A percentile compares a stretch with the other conserved stretches of the same genome.
phyloP scores from a whole-genome alignment of 2,329 filamentous ascomycete species.

The Diaporthe sp. region DNA sequence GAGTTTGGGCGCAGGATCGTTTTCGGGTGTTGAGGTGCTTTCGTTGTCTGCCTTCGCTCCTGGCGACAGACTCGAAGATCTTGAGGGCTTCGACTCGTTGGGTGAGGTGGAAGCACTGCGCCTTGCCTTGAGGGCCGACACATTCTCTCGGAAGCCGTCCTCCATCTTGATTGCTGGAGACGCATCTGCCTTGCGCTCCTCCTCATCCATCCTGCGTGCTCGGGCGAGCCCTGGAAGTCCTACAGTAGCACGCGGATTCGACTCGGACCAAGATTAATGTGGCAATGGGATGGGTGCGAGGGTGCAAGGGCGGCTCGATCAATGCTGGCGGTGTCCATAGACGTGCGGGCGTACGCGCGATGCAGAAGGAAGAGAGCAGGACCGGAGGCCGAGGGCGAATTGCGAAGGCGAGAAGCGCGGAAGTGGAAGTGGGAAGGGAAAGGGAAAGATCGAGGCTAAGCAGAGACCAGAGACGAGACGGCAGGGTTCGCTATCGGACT shows the following conservation, averaged over 20 bases:
- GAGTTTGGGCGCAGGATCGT: constrained; percentile 75
- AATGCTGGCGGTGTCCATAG: constrained; percentile 38
- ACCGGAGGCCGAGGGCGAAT: constrained; percentile 28
- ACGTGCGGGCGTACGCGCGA: constrained; percentile 16
- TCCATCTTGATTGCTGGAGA: constrained; percentile 56
- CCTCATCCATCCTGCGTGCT: constrained; percentile 47
- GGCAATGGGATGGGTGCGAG: constrained; percentile 28
- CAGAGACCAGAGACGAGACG: constrained; percentile 35
- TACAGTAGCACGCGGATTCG: not conserved
- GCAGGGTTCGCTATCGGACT: constrained; percentile 42
- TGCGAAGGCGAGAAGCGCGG: constrained; percentile 12
- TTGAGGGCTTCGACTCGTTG: constrained; percentile 57
- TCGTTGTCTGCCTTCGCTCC: constrained; percentile 63
- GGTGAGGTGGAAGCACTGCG: constrained; percentile 56
- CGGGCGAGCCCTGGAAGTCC: constrained; percentile 8
- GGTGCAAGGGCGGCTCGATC: constrained; percentile 4
- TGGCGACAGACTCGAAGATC: constrained; percentile 61
- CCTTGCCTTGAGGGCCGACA: constrained; percentile 55
- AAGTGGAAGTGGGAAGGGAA: constrained; percentile 6
- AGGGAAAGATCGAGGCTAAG: constrained; percentile 34
- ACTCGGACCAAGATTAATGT: not conserved
- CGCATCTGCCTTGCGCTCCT: constrained; percentile 45
- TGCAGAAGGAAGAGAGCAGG: constrained; percentile 17
- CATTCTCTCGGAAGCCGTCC: constrained; percentile 54
- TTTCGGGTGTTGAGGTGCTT: constrained; percentile 63